Conservation (phyloP, 2,329 filamentous ascomycete genomes). For the Thelonectria olida region DNA sequence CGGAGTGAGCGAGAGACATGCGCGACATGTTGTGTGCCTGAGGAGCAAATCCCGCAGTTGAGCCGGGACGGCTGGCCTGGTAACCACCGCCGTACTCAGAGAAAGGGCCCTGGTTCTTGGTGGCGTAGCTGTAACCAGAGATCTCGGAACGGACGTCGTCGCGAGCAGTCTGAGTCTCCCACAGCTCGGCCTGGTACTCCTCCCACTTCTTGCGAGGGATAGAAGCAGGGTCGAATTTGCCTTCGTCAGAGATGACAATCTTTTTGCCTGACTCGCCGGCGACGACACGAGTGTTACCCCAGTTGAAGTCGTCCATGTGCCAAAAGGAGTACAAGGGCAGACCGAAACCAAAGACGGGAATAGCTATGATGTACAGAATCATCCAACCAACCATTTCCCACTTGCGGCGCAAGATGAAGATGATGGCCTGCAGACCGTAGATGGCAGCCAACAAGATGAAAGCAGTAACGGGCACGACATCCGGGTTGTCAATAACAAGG, state of each 20-base stretch:
- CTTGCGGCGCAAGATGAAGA: conserved; percentile 95
- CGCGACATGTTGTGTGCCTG: conserved; percentile 63
- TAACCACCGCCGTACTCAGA: conserved; percentile 80
- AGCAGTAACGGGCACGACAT: conserved; percentile 80
- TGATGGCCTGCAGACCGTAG: conserved; percentile 95
- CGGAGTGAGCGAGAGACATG: conserved; percentile 82
- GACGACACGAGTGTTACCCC: conserved; percentile 98
- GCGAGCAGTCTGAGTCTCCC: conserved; percentile 90
- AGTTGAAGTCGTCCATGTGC: conserved; percentile 99
- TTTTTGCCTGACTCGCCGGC: conserved; percentile 93
- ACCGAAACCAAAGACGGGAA: conserved; percentile 90
- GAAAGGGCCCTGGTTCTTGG: conserved; percentile 73
- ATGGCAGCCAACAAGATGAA: conserved; percentile 95
- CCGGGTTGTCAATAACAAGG: conserved; percentile 68
- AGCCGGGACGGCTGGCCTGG: conserved; percentile 65
- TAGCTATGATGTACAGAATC: conserved; percentile 91
- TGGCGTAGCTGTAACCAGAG: conserved; percentile 94
- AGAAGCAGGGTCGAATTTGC: conserved; percentile 92
- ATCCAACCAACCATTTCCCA: conserved; percentile 99
- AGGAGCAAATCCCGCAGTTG: conserved; percentile 58
- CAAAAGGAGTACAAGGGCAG: conserved; percentile 96
- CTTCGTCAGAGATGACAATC: conserved; percentile 93
- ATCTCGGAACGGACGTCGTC: conserved; percentile 85
- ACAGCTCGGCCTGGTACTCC: conserved; percentile 97
- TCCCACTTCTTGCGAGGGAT: conserved; percentile 99